Base-by-base conservation (phyloP, 805 yeast species). In the Cyberlindnera misumaiensis region DNA sequence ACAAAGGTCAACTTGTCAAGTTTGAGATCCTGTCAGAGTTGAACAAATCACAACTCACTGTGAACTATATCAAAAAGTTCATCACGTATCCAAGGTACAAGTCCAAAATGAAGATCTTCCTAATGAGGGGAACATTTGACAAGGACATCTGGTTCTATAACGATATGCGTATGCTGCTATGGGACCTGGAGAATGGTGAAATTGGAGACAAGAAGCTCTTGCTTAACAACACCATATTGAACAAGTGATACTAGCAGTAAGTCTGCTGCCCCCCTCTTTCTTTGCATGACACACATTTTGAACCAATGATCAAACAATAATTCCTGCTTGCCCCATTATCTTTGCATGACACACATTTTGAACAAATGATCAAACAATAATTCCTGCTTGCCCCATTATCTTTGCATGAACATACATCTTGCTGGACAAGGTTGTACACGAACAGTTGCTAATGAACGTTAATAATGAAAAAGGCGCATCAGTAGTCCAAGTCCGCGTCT, bases 1-100 rank as follows among this genome's bases (percentile, higher is more conserved):
- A 55, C 30, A 57, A 56, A 34, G 71, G 72, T 1, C 56, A 55
- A 30, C 44, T 67, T 11, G 49, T 66, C 26, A 67, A 66, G 36
- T 43, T 67, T 35, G 70, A 67, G 38, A 53, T 64, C 1, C 53
- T 33, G 28, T 47, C 50, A 13, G 42, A 45, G 2, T 16, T 45
- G 20, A 34, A 40, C 5, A 40, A 37, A 16, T 15, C 37, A 18
- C 36, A 44, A 3, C 32, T 55, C 12, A 40, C 33, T 10, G 45
- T 53, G 31, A 45, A 48, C 24, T 55, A 45, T 20, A 65, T 67
- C 13, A 68, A 68, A 42, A 53, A 55, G 30, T 51, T 57, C 32
- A 56, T 68, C 30, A 67, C 72, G 30, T 64, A 57, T 39, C 73
- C 73, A 33, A 51, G 73, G 20, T 68, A 68, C 43, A 68, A 68